Evolutionary conservation across 2,329 filamentous ascomycete species (phyloP), one percentile per base, ranked within the genome.

Genomic region (Penicillium crustosum): DNA sequence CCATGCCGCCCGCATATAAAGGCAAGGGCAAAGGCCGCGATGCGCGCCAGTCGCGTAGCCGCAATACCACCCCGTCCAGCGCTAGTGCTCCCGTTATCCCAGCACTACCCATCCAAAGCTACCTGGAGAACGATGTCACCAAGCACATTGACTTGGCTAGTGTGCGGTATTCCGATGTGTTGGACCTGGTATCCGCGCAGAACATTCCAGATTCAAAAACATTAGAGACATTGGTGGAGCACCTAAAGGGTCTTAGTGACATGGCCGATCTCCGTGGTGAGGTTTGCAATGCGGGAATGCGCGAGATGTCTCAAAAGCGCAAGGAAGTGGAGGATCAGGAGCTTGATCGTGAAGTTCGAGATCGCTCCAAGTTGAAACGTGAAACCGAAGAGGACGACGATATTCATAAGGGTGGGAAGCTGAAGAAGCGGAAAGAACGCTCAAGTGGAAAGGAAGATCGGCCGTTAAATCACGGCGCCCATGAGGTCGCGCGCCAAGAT

Each of bases 381-480:
- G 77, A 79, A 63, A 72, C 70, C 3, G 74, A 81, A 51, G 76
- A 79, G 45, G 74, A 78, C 33, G 75, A 78, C 47, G 76, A 81
- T 43, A 75, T 73, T 29, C 69, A 84, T 67, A 83, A 84, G 70
- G 77, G 75, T 41, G 77, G 80, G 25, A 92, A 93, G 73, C 82
- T 89, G 63, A 92, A 90, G 81, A 92, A 90, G 79, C 87, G 89
- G 72, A 92, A 91, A 76, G 89, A 88, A 25, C 79, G 84, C 8
- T 86, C 87, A 57, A 80, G 74, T 53, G 77, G 83, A 33, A 84
- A 83, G 59, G 86, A 89, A 61, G 82, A 86, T 54, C 77, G 84
- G 43, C 84, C 84, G 25, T 77, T 83, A 51, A 79, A 81, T 35
- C 82, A 86, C 62, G 86, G 86, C 45, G 86, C 86, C 15, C 86